Evolutionary conservation across 2,329 filamentous ascomycete genomes (phyloP), one percentile per base, ranked within the genome.

Genomic region (Botryotinia convoluta): DNA sequence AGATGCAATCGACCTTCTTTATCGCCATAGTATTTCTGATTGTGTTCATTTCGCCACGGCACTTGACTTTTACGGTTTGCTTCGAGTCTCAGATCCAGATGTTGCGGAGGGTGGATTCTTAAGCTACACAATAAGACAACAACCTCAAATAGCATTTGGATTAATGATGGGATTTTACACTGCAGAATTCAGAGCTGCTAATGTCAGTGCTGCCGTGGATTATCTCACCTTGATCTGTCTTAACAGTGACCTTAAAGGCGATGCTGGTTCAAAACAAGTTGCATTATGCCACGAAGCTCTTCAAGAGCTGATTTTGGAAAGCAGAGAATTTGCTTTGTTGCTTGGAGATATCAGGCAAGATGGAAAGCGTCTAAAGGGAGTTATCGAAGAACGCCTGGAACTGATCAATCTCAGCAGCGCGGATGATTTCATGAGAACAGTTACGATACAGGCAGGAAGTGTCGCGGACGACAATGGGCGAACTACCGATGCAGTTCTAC

Each of bases 81-180:
- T 99, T 74, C 92, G 95, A 51, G 93, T 97, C 42, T 92, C 94
- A 51, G 93, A 97, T 82, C 94, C 94, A 76, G 88, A 89, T 78
- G 88, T 89, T 12, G 90, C 90, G 16, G 90, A 92, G 69, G 92
- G 92, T 80, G 93, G 97, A 78, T 84, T 91, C 64, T 84, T 90
- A 60, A 90, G 86, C 77, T 84, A 89, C 82, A 93, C 89, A 77
- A 92, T 88, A 79, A 89, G 90, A 77, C 88, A 89, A 76, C 86
- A 89, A 76, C 87, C 94, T 8, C 94, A 98, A 81, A 91, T 99
- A 83, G 97, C 96, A 85, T 98, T 98, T 83, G 95, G 93, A 62
- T 92, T 93, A 74, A 93, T 98, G 86, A 87, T 98, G 75, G 97
- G 95, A 59, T 94, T 96, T 82, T 99, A 99, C 85, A 99, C 97